Evolutionary conservation across 805 yeast species (phyloP).

Genomic region (Myxozyma monticola): DNA sequence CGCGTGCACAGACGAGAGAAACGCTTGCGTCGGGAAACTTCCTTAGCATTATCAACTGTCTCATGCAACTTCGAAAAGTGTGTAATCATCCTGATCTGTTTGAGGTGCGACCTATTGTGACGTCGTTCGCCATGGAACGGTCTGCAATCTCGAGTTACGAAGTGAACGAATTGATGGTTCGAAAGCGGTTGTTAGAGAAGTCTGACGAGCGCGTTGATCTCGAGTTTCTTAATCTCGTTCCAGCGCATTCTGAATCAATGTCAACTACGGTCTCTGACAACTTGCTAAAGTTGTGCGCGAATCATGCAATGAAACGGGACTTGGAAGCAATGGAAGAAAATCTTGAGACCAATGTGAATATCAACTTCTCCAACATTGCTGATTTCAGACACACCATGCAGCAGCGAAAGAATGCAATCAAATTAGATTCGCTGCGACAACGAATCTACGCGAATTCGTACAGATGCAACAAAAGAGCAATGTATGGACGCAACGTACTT

Average conservation of each 20-base stretch:
- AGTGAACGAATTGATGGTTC: conserved; percentile 45
- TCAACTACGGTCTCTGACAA: conserved; percentile 31
- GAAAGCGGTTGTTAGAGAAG: conserved; percentile 38
- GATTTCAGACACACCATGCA: conserved; percentile 61
- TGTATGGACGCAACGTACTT: conserved; percentile 51
- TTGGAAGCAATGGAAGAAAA: conserved; percentile 27
- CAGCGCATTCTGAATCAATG: conserved; percentile 54
- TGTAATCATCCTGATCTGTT: conserved; percentile 96
- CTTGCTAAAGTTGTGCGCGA: conserved; percentile 12
- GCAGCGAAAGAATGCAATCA: conserved; percentile 52
- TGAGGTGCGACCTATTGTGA: conserved; percentile 91
- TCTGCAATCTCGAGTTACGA: conserved; percentile 58
- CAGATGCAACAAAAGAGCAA: conserved; percentile 64
- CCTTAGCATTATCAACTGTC: conserved; percentile 89
- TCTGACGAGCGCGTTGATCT: conserved; percentile 47
- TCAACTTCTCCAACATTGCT: conserved; percentile 38
- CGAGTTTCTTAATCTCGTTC: conserved; percentile 59
- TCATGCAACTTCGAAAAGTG: conserved; percentile 96
- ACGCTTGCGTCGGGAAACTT: conserved; percentile 94
- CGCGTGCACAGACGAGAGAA: conserved; percentile 91
- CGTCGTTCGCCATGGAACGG: conserved; percentile 76
- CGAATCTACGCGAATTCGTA: conserved; percentile 61
- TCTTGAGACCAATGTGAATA: conserved; percentile 1
- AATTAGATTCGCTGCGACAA: conserved; percentile 57
- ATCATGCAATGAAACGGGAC: conserved; percentile 42